These are phyloP conservation scores for Gonium pectorale DNA, from an alignment of 139 green algal genomes.

Conservation along the genomic window DNA sequence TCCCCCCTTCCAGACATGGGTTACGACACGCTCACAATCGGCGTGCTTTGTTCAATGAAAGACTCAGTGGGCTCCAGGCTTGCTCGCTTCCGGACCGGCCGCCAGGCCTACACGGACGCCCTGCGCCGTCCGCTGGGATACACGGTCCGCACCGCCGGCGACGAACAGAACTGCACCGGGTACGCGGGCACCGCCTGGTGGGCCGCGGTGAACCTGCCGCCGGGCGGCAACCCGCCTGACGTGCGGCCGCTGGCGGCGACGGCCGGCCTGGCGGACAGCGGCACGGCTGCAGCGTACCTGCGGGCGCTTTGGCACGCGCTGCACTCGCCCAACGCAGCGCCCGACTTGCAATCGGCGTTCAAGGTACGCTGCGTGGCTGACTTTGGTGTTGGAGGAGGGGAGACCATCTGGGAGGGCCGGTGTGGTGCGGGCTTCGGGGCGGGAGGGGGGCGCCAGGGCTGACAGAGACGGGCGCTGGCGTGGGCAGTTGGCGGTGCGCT, in stretches of 20 bases:
- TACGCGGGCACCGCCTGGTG: conserved; percentile 2
- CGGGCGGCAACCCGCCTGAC: no score
- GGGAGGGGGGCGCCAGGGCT: no score
- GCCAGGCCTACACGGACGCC: neutral
- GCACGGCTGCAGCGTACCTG: no score
- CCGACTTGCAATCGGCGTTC: neutral
- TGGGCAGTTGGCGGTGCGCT: no score
- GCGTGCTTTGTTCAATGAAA: no score
- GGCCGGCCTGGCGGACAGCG: no score
- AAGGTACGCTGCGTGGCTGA: neutral
- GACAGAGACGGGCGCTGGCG: neutral
- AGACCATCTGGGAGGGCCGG: neutral
- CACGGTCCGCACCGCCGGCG: neutral
- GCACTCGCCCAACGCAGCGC: conserved; percentile 13
- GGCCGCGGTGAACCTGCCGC: neutral
- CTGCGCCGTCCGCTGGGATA: neutral
- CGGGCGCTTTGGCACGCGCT: neutral
- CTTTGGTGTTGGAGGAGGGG: neutral
- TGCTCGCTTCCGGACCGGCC: no score
- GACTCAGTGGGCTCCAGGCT: no score
- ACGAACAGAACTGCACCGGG: neutral
- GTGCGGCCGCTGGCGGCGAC: neutral
- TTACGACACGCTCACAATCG: no score
- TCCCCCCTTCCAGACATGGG: no score
- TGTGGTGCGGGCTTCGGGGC: no score